phyloP scores from a whole-genome alignment of 164 flowering plant genomes.

The Liriodendron chinense region DNA sequence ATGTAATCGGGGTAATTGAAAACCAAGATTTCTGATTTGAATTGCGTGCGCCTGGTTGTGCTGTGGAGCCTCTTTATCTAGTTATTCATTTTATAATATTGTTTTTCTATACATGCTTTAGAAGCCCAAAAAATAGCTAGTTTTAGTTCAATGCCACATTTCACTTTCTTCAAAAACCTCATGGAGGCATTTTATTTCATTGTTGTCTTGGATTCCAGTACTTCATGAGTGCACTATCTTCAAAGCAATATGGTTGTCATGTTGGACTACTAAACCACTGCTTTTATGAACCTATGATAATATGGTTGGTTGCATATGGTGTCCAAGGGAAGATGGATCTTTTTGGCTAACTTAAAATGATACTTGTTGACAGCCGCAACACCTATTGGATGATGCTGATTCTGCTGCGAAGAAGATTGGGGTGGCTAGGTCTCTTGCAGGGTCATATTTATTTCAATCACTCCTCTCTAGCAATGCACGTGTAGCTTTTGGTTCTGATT shows the following conservation, averaged over 20 bases:
- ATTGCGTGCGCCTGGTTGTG: too few relatives aligned
- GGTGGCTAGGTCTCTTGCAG: slow-evolving; percentile 57
- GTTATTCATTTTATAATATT: too few relatives aligned
- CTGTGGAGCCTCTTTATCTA: too few relatives aligned
- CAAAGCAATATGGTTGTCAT: neutral
- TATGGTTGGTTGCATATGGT: neutral
- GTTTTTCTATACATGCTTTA: too few relatives aligned
- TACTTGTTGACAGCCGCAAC: slow-evolving; percentile 71
- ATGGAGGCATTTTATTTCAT: too few relatives aligned
- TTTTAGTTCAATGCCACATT: too few relatives aligned
- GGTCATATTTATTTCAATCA: slow-evolving; percentile 70
- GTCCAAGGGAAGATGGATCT: neutral
- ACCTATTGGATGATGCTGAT: slow-evolving; percentile 81
- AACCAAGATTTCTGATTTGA: too few relatives aligned
- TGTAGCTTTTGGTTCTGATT: slow-evolving; percentile 93
- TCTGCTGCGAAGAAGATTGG: slow-evolving; percentile 75
- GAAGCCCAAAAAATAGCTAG: too few relatives aligned
- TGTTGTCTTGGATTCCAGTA: too few relatives aligned
- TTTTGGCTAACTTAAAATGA: slow-evolving; percentile 9
- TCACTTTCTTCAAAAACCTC: too few relatives aligned
- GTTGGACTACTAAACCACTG: neutral
- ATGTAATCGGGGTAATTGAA: too few relatives aligned
- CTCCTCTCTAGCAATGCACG: slow-evolving; percentile 54
- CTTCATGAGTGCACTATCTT: neutral
- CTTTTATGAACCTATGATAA: neutral